A percentile compares a stretch with the other conserved stretches of the same genome.
Conservation (phyloP, 345 rosid species). For the Cochlearia excelsa region DNA sequence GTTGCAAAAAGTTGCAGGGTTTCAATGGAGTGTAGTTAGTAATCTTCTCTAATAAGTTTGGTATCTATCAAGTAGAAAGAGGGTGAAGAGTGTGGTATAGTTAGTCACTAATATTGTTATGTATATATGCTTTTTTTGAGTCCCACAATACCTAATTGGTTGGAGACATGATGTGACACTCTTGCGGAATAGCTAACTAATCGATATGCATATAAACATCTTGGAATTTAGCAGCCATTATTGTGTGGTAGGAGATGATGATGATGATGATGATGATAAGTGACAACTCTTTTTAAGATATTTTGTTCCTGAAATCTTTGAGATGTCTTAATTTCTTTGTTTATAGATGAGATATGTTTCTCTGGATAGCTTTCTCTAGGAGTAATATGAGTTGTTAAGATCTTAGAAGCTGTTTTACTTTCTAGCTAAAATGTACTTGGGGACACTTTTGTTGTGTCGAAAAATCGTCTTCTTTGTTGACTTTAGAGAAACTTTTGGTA, state of each 20-base stretch:
- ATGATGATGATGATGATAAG: constrained; percentile 21
- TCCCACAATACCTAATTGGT: constrained; percentile 42
- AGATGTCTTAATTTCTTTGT: constrained; percentile 23
- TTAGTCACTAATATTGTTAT: constrained; percentile 28
- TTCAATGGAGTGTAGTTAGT: constrained; percentile 23
- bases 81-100: constrained; percentile 33
- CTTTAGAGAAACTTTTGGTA: constrained; percentile 23
- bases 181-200: constrained; percentile 37
- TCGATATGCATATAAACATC: constrained; percentile 23
- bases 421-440: neutral
- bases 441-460: neutral
- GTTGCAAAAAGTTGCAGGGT: constrained; percentile 32
- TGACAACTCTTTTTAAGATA: constrained; percentile 26
- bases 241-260: constrained; percentile 22
- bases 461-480: constrained; percentile 15
- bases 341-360: neutral
- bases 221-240: constrained; percentile 34
- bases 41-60: constrained; percentile 45
- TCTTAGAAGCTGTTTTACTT: too few species aligned
- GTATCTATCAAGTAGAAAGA: constrained; percentile 42
- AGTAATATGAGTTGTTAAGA: too few species aligned
- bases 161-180: constrained; percentile 43
- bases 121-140: constrained; percentile 34
- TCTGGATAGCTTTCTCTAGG: too few species aligned
- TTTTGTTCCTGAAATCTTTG: constrained; percentile 15